Conservation (phyloP, 208 protist species). For the Acanthamoeba divionensis region DNA sequence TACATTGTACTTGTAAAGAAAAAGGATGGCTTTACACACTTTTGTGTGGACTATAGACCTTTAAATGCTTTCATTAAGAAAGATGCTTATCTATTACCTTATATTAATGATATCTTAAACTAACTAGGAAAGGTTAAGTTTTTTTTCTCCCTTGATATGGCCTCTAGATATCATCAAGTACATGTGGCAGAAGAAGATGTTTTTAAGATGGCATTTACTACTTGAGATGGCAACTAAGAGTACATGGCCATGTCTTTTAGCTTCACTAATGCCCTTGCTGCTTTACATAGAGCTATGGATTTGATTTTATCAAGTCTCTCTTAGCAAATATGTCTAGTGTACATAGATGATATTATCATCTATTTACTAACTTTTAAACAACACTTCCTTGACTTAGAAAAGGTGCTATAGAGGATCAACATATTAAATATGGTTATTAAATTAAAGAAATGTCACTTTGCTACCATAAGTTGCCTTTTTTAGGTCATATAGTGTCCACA, state of each 20-base stretch:
- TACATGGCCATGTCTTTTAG: neutral
- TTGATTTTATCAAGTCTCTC: neutral
- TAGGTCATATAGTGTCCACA: neutral
- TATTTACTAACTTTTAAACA: neutral
- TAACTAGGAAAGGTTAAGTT: neutral
- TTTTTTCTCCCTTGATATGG: neutral
- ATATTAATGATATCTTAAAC: neutral
- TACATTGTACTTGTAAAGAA: neutral
- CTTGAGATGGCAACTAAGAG: neutral
- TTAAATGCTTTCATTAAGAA: neutral
- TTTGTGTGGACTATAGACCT: neutral
- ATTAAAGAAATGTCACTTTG: too few relatives aligned
- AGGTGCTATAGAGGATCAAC: slow-evolving; percentile 24
- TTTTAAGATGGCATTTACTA: slow-evolving; percentile 49
- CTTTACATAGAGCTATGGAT: slow-evolving; percentile 37
- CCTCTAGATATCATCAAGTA: slow-evolving; percentile 25
- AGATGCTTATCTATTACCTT: neutral
- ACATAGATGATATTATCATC: slow-evolving; percentile 47
- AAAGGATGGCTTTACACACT: neutral
- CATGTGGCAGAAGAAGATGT: slow-evolving; percentile 4
- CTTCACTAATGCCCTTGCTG: neutral
- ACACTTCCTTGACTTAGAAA: slow-evolving; percentile 38
- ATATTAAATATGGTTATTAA: too few relatives aligned
- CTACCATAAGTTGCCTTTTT: neutral
- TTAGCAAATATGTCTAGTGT: neutral